Percentiles rank a stretch among this genome's conserved stretches.
These are phyloP conservation scores for Fonsecaea pedrosoi DNA, from an alignment of 2,329 filamentous ascomycete genomes.

Conservation along the genomic window DNA sequence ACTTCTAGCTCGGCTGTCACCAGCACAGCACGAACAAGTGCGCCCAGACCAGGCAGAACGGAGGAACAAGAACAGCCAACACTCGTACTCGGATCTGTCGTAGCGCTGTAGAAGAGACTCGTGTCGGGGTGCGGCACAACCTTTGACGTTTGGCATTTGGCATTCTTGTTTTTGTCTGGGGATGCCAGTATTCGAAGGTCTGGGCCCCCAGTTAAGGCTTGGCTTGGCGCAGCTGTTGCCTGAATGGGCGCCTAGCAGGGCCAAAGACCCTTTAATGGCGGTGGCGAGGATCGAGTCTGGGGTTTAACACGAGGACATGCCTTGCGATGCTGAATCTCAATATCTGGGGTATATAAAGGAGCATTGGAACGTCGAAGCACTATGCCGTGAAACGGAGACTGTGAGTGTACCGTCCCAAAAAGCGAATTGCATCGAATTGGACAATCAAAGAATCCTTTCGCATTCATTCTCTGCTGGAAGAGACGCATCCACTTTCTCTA, in stretches of 20 bases:
- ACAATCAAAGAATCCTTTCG: not conserved
- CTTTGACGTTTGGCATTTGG: not conserved
- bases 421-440: not conserved
- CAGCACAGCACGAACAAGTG: not conserved
- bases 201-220: not conserved
- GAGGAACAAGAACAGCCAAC: not conserved
- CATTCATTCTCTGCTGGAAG: not conserved
- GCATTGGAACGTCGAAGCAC: not conserved
- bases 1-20: not conserved
- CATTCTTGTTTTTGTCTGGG: no score
- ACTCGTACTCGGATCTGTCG: not conserved
- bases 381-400: not conserved
- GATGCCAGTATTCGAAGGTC: not conserved
- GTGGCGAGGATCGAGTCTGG: not conserved
- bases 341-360: not conserved
- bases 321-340: not conserved
- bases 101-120: not conserved
- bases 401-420: not conserved
- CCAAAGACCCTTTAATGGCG: not conserved
- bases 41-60: conserved; percentile 1
- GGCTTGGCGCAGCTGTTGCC: conserved; percentile 33
- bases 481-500: not conserved
- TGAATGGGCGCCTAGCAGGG: conserved; percentile 17
- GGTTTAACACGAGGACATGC: not conserved
- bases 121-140: not conserved